Percentiles rank a stretch among this genome's conserved stretches.
phyloP scores from a whole-genome alignment of 306 rosid species.

The Coriaria nepalensis region DNA sequence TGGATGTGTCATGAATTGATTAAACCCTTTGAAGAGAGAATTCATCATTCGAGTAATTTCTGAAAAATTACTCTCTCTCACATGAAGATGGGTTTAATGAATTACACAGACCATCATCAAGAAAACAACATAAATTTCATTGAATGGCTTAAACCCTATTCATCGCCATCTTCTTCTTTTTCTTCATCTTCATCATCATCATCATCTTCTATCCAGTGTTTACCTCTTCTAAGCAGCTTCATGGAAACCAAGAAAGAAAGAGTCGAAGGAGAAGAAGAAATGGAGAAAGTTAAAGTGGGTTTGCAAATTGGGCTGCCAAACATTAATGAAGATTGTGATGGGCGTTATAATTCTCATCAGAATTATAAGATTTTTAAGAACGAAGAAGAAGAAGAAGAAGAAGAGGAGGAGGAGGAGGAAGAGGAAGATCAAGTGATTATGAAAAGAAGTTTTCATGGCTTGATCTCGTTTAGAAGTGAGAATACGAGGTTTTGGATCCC shows the following conservation, averaged over 20 bases:
- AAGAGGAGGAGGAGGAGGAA: conserved; percentile 21
- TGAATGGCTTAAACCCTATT: conserved; percentile 82
- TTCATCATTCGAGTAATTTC: conserved; percentile 2
- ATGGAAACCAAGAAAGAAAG: conserved; percentile 16
- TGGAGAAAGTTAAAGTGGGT: conserved; percentile 49
- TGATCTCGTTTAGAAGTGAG: conserved; percentile 28
- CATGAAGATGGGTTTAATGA: conserved; percentile 49
- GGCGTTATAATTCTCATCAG: conserved; percentile 3
- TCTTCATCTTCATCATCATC: conserved; percentile 18
- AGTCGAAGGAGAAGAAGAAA: conserved; percentile 36
- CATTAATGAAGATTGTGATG: background rate
- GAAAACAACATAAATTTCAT: conserved; percentile 48
- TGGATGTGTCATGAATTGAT: conserved; percentile 26
- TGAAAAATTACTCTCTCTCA: conserved; percentile 18
- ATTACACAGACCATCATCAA: conserved; percentile 12
- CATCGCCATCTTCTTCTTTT: conserved; percentile 20
- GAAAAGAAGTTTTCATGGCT: conserved; percentile 38
- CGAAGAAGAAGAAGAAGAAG: conserved; percentile 17
- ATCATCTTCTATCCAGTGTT: conserved; percentile 29
- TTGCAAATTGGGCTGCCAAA: conserved; percentile 78
- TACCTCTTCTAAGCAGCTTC: conserved; percentile 45
- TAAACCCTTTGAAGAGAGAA: conserved; percentile 35
- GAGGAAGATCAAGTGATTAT: background rate
- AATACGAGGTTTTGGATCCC: conserved; percentile 90
- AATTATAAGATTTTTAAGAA: conserved; percentile 28